Base-by-base conservation (phyloP, 2,329 filamentous ascomycete species). In the Xylaria sp. region DNA sequence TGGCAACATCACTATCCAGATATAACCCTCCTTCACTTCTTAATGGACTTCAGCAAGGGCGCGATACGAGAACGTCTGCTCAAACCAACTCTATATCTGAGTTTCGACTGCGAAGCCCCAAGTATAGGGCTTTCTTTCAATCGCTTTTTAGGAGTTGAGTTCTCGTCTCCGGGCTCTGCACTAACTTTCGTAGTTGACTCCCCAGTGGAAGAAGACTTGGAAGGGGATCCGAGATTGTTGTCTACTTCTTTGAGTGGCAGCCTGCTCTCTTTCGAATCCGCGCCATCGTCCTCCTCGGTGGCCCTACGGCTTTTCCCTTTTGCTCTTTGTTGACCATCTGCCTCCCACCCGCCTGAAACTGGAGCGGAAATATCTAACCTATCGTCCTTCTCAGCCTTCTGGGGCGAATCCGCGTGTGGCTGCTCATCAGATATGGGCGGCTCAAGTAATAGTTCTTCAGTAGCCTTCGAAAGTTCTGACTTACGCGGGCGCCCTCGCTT, bases 31-130 rank as follows among this genome's bases (percentile, higher is more conserved):
- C 21, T 40, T 69, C 69, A 85, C 74, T 84, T 85, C 75, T 79
- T 82, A 55, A 85, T 77, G 2, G 78, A 77, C 68, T 82, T 84
- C 61, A 86, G 76, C 53, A 86, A 73, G 9, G 84, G 83, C 50
- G 84, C 79, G 61, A 86, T 85, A 63, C 82, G 80, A 25, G 80
- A 81, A 50, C 81, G 79, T 76, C 82, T 83, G 74, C 84, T 86
- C 44, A 86, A 75, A 1, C 84, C 84, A 50, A 86, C 84, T 27
- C 84, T 77, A 58, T 84, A 83, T 1, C 77, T 73, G 25, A 81
- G 77, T 70, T 84, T 84, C 18, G 79, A 74, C 65, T 75, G 75
- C n/a, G 72, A 73, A 9, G 71, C 42, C 16, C 71, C 48, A 4
- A 65, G 60, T 23, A 71, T 75, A 10, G 72, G 51, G 12, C 64